A percentile compares a stretch with the other conserved stretches of the same genome.
phyloP scores from a whole-genome alignment of 1,284 basidiomycete genomes.

The Ceratobasidium sp. region DNA sequence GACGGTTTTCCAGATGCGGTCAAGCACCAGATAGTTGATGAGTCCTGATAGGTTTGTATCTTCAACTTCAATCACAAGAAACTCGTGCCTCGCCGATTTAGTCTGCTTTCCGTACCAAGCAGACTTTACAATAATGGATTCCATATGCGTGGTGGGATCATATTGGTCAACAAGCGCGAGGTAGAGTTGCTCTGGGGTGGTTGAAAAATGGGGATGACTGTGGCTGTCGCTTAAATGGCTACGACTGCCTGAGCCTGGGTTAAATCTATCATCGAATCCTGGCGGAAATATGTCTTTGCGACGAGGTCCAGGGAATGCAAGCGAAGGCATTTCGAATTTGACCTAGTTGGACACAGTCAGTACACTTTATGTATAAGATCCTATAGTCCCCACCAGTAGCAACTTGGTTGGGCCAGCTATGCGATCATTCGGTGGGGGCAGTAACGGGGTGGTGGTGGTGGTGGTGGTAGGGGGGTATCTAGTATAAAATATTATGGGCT shows the following conservation, averaged over 20 bases:
- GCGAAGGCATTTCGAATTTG: background rate
- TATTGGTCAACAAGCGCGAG: background rate
- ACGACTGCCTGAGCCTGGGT: too few relatives aligned
- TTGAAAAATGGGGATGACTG: background rate
- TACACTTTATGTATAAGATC: too few relatives aligned
- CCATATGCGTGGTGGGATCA: background rate
- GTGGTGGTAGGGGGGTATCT: too few relatives aligned
- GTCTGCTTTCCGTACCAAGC: slow-evolving; percentile 23
- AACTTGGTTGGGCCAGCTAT: too few relatives aligned
- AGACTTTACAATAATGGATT: background rate
- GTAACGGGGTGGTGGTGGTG: too few relatives aligned
- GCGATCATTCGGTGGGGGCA: too few relatives aligned
- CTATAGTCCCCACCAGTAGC: too few relatives aligned
- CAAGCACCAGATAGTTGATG: slow-evolving; percentile 13
- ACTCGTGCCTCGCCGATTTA: background rate
- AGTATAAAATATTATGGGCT: too few relatives aligned
- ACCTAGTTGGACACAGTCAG: too few relatives aligned
- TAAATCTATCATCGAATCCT: slow-evolving; percentile 2
- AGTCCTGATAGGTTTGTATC: background rate
- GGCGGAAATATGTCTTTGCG: slow-evolving; percentile 19
- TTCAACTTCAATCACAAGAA: slow-evolving; percentile 3
- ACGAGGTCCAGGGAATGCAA: background rate
- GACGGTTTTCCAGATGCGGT: too few relatives aligned
- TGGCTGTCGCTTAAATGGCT: background rate
- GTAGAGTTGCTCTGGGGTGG: slow-evolving; percentile 10